Evolutionary conservation across 2,329 filamentous ascomycete genomes (phyloP).

Genomic region (Mycosphaerella arachidis): DNA sequence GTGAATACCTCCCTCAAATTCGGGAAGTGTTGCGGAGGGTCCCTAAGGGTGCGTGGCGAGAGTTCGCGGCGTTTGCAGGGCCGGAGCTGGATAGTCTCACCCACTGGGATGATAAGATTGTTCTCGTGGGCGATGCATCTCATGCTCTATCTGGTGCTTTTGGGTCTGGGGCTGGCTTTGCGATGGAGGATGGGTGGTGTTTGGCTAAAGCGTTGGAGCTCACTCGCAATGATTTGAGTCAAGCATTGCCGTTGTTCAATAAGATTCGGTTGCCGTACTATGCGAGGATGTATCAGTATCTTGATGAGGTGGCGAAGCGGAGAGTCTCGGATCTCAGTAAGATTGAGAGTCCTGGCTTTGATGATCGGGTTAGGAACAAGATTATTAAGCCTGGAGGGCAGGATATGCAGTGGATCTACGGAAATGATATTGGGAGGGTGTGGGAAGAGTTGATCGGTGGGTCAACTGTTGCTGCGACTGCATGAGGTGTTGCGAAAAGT

Average conservation of each 20-base stretch:
- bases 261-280: slow-evolving; percentile 41
- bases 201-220: slow-evolving; percentile 34
- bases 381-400: slow-evolving; percentile 20
- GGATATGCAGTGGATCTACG: slow-evolving; percentile 40
- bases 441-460: slow-evolving; percentile 9
- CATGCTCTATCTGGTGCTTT: slow-evolving; percentile 40
- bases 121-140: slow-evolving; percentile 52
- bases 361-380: slow-evolving; percentile 12
- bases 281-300: slow-evolving; percentile 37
- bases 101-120: slow-evolving; percentile 42
- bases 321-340: slow-evolving; percentile 24
- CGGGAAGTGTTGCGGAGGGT: slow-evolving; percentile 38
- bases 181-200: slow-evolving; percentile 46
- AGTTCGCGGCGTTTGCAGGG: slow-evolving; percentile 48
- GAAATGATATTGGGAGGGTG: slow-evolving; percentile 37
- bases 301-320: slow-evolving; percentile 23
- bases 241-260: slow-evolving; percentile 39
- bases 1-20: slow-evolving; percentile 40
- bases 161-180: slow-evolving; percentile 44
- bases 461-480: neutral
- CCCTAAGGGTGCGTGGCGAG: slow-evolving; percentile 40
- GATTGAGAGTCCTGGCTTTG: slow-evolving; percentile 22
- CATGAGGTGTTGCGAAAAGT: neutral
- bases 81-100: slow-evolving; percentile 40
- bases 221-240: slow-evolving; percentile 5